phyloP scores from a whole-genome alignment of 2,329 filamentous ascomycete species.

The Amphichorda felina region DNA sequence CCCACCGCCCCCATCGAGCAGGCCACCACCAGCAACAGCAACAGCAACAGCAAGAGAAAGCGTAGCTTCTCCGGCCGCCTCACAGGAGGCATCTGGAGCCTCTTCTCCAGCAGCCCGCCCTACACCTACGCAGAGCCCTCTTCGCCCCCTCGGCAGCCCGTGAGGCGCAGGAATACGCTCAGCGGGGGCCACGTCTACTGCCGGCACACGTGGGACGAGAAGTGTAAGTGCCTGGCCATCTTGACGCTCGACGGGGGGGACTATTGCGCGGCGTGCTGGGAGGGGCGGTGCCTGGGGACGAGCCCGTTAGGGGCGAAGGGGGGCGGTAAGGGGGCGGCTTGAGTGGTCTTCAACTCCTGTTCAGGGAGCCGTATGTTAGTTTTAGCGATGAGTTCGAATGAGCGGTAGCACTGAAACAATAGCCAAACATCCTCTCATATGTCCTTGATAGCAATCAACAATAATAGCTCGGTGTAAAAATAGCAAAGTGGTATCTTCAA shows the following conservation, averaged over 20 bases:
- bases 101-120: background rate
- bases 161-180: constrained; percentile 17
- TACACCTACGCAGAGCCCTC: no score
- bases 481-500: no score
- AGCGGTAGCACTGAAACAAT: no score
- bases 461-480: no score
- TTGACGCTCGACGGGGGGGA: constrained; percentile 1
- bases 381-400: no score
- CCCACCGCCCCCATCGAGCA: background rate
- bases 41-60: background rate
- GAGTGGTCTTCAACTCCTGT: no score
- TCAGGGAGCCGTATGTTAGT: no score
- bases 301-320: no score
- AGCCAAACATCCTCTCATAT: no score
- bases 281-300: background rate
- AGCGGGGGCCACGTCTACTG: constrained; percentile 2
- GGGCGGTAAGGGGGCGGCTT: no score
- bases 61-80: background rate
- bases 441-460: no score
- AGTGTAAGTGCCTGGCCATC: constrained; percentile 1
- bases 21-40: no score
- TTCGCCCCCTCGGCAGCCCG: constrained; percentile 23
- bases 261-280: constrained; percentile 1
- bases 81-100: background rate
- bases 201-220: constrained; percentile 2